Conservation (phyloP, 2,329 filamentous ascomycete genomes). For the Peltaster fructicola region DNA sequence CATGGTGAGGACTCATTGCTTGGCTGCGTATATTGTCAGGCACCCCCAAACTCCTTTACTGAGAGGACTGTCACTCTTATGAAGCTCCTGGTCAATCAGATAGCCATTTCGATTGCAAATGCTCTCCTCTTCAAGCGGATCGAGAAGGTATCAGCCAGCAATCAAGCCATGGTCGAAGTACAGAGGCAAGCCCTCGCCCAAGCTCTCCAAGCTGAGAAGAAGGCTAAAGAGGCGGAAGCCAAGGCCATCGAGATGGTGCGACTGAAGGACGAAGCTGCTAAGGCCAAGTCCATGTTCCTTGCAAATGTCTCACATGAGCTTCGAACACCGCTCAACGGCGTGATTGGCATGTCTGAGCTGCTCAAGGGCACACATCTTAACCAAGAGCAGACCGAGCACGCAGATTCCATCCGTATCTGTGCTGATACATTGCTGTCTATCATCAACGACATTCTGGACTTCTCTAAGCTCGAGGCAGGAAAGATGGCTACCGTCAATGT, state of each 20-base stretch:
- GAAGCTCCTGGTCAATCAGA: constrained; percentile 59
- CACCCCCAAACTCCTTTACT: constrained; percentile 57
- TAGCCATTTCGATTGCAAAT: constrained; percentile 47
- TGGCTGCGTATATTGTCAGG: constrained; percentile 60
- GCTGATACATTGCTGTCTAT: constrained; percentile 37
- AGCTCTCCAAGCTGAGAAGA: constrained; percentile 54
- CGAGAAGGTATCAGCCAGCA: constrained; percentile 61
- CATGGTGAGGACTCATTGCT: constrained; percentile 54
- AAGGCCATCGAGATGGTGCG: constrained; percentile 64
- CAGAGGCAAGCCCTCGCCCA: constrained; percentile 58
- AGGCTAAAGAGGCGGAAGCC: constrained; percentile 59
- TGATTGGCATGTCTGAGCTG: constrained; percentile 42
- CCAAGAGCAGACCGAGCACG: constrained; percentile 42
- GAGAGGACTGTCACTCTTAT: constrained; percentile 41
- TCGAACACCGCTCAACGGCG: constrained; percentile 35
- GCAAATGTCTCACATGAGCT: constrained; percentile 42
- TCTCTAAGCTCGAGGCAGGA: constrained; percentile 34
- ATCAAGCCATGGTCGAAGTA: constrained; percentile 58
- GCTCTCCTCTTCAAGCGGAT: constrained; percentile 48
- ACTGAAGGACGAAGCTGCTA: constrained; percentile 66
- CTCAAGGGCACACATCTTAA: constrained; percentile 39
- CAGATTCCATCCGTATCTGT: constrained; percentile 47
- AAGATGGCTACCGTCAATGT: constrained; percentile 44
- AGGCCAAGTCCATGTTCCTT: constrained; percentile 63
- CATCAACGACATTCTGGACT: constrained; percentile 37